These are phyloP conservation scores for Coemansia furcata DNA, from an alignment of 192 early-diverging fungal species.

Conservation along the genomic window DNA sequence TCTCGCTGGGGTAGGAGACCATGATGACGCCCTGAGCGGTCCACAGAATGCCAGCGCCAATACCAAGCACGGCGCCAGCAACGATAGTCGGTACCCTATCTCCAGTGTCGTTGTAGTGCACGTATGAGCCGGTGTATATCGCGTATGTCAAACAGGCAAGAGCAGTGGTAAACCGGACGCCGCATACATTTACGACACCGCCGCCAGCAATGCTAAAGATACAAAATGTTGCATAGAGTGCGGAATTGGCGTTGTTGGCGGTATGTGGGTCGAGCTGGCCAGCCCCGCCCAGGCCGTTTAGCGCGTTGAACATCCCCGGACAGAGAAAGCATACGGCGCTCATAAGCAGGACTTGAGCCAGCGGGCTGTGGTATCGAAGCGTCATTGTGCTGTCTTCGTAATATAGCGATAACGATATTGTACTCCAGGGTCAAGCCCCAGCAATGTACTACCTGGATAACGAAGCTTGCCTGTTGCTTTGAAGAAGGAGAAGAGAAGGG, in stretches of 20 bases:
- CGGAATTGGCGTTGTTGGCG: constrained; percentile 69
- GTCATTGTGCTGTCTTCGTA: constrained; percentile 12
- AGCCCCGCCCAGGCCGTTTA: constrained; percentile 64
- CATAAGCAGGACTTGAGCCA: constrained; percentile 67
- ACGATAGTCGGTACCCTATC: constrained; percentile 62
- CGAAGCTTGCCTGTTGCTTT: not conserved
- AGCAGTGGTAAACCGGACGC: constrained; percentile 64
- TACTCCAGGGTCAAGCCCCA: not conserved
- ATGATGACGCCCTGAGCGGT: constrained; percentile 76
- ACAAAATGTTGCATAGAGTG: constrained; percentile 71
- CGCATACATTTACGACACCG: constrained; percentile 76
- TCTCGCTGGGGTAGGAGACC: constrained; percentile 77
- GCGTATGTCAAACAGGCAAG: constrained; percentile 67
- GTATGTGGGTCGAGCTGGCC: constrained; percentile 61
- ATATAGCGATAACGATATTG: constrained; percentile 2
- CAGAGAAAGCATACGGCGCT: constrained; percentile 73
- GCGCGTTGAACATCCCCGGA: constrained; percentile 78
- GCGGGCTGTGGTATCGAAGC: constrained; percentile 56
- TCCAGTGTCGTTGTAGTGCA: constrained; percentile 60
- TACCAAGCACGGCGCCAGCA: constrained; percentile 71
- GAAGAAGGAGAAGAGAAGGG: not conserved
- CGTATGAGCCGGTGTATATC: constrained; percentile 70
- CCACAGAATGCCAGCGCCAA: constrained; percentile 71
- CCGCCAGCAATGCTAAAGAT: constrained; percentile 73
- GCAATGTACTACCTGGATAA: not conserved